Evolutionary conservation across 2,329 filamentous ascomycete genomes (phyloP).

Genomic region (Epichloe aotearoae): DNA sequence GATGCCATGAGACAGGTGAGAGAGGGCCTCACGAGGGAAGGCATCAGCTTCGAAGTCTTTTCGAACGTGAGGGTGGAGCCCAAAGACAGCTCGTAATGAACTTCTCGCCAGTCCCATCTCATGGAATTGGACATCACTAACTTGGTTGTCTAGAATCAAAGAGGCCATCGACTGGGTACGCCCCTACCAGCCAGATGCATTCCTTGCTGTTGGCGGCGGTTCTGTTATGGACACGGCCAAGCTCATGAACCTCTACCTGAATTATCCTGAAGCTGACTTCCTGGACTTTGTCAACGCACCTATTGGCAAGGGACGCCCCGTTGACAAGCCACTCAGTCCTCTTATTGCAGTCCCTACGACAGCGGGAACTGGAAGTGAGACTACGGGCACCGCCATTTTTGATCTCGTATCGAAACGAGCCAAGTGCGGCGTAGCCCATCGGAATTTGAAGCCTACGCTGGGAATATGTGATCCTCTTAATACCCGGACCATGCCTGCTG

Average conservation of each 20-base stretch:
- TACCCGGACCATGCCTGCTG: conserved; percentile 88
- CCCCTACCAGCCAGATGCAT: conserved; percentile 70
- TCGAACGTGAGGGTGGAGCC: conserved; percentile 76
- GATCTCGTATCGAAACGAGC: conserved; percentile 80
- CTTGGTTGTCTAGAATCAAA: conserved; percentile 46
- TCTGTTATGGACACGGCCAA: conserved; percentile 98
- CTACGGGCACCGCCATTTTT: conserved; percentile 95
- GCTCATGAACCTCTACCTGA: conserved; percentile 92
- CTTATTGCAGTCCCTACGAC: conserved; percentile 77
- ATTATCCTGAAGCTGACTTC: conserved; percentile 84
- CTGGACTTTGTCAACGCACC: conserved; percentile 97
- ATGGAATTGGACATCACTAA: conserved; percentile 17
- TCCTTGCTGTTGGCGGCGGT: conserved; percentile 77
- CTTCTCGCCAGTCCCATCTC: background rate
- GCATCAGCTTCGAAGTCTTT: conserved; percentile 69
- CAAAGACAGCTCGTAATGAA: conserved; percentile 74
- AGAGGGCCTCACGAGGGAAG: conserved; percentile 65
- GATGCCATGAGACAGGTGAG: conserved; percentile 83
- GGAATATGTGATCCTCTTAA: conserved; percentile 81
- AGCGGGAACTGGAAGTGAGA: conserved; percentile 80
- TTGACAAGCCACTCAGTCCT: conserved; percentile 56
- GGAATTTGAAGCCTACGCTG: conserved; percentile 87
- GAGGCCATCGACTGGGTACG: conserved; percentile 83
- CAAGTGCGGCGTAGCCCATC: conserved; percentile 92
- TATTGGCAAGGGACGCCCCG: conserved; percentile 70